Base-by-base conservation (phyloP, 1,139 yeast genomes). In the Cylindricascospora bacillispora region DNA sequence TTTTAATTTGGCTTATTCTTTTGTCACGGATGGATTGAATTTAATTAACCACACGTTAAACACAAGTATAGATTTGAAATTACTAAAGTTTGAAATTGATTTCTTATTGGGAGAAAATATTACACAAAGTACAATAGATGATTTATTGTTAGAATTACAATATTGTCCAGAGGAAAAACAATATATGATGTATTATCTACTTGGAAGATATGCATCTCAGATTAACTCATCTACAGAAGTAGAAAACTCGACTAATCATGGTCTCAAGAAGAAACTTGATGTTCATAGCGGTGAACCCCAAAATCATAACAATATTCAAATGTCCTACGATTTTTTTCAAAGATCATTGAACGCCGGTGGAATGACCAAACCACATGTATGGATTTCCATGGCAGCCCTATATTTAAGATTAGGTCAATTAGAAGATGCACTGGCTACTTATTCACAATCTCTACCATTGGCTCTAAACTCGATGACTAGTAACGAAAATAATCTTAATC, bases 391-490 rank as follows among this genome's bases (percentile, higher is more conserved):
- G 15, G 83, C 81, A 1, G 63, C 69, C 16, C 54, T 75, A 29
- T 74, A 74, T 44, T 52, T 74, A 35, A 66, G 65, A 38, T 56
- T 73, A 42, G 67, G 68, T 31, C 82, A 74, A 49, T 51, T 74
- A 16, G 68, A 74, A 3, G 82, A 74, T 44, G 74, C 82, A 0
- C 54, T 74, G 30, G 73, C 77, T 5, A 81, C 81, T 2, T 75
- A 71, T 46, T 67, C 77, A 1, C 79, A 73, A 47, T 80, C 79
- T 2, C 36, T 45, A 4, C 35, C 38, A 16, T 15, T 43, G 9
- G 36, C 44, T 7, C 15, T 38, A 13, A n/a, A n/a, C n/a, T n/a
- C n/a, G n/a, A n/a, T n/a, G n/a, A n/a, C n/a, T n/a, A 32, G 35
- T 6, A 31, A 25, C 19, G 35, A 33, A 18, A 25, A 25, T 18